These are phyloP conservation scores for Solanum chiquidenum DNA, from an alignment of 257 asterid species.

Conservation along the genomic window DNA sequence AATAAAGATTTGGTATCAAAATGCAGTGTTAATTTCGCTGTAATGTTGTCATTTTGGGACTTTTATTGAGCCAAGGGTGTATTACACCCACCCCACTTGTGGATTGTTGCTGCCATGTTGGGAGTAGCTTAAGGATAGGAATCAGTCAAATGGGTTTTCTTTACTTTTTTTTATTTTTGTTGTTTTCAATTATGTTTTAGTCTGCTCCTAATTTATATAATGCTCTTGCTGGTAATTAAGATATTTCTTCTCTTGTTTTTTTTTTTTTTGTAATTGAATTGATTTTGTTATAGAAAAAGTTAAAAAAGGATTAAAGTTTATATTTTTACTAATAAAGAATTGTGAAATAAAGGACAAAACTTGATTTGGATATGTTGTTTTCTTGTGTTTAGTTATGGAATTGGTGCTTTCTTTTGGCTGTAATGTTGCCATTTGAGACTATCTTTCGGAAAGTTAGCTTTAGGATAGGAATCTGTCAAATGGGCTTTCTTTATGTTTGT, in stretches of 20 bases:
- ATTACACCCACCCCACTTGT: not conserved
- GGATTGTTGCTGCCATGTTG: not conserved
- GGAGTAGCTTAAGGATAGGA: not conserved
- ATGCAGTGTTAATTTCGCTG: not conserved
- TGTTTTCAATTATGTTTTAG: not conserved
- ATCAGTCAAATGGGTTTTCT: not conserved
- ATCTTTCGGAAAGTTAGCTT: not conserved
- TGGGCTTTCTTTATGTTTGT: not conserved
- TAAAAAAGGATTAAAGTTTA: not conserved
- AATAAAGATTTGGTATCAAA: not conserved
- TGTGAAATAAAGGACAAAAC: not conserved
- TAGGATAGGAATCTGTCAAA: not conserved
- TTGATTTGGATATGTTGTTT: not conserved
- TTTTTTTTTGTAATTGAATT: not conserved
- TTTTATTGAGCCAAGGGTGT: not conserved
- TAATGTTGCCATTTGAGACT: not conserved
- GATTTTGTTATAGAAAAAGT: not conserved
- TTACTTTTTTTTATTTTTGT: too few species aligned
- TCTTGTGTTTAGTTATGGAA: not conserved
- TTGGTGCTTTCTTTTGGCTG: not conserved
- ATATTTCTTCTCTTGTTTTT: not conserved
- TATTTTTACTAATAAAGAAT: not conserved
- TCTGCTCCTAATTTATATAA: not conserved
- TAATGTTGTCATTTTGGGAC: not conserved
- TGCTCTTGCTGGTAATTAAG: not conserved